Evolutionary conservation across 108 stramenopile genomes (phyloP), one percentile per base, ranked within the genome.

Genomic region (Skeletonema tropicum): DNA sequence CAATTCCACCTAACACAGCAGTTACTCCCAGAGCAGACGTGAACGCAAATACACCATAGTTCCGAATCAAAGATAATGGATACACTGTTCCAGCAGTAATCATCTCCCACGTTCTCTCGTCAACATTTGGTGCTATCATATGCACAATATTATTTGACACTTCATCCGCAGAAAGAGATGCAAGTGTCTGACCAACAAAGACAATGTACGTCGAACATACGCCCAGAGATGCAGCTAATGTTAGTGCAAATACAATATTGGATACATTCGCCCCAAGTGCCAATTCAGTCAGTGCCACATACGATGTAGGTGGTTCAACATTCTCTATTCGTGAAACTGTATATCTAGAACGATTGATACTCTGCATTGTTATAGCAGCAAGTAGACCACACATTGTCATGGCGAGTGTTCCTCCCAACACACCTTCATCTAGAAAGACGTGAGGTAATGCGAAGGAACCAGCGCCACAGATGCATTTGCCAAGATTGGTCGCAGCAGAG

Each of bases 391-490:
- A 85, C 3, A 62, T 15, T 0, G 68, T 66, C 59, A 85, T 77
- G 21, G 85, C 81, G 6, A 85, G 59, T 7, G 73, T 75, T 8
- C 85, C 85, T 3, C 85, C 85, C 33, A 85, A 59, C 11, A 85
- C 81, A 19, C 85, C 85, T 33, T 85, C 85, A 14, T 83, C 73
- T 6, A 85, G 57, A 57, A 85, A 85, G 25, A 85, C 85, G 30
- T 83, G 82, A 0, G 85, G 85, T 10, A 84, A 19, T 1, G 83
- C 83, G 41, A 84, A 84, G 55, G 83, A 84, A 5, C 83, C 83
- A 3, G 85, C 85, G 17, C 85, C 85, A 57, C 85, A 85, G 13
- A 85, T 85, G 70, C 85, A 85, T 70, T 85, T 85, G 19, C 76
- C 64, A 21, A 85, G 32, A 31, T 85, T 85, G 12, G 49, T 79